A percentile compares a stretch with the other conserved stretches of the same genome.
These are phyloP conservation scores for Kodamaea sp. DNA, from an alignment of 1,139 yeast genomes.

Conservation along the genomic window DNA sequence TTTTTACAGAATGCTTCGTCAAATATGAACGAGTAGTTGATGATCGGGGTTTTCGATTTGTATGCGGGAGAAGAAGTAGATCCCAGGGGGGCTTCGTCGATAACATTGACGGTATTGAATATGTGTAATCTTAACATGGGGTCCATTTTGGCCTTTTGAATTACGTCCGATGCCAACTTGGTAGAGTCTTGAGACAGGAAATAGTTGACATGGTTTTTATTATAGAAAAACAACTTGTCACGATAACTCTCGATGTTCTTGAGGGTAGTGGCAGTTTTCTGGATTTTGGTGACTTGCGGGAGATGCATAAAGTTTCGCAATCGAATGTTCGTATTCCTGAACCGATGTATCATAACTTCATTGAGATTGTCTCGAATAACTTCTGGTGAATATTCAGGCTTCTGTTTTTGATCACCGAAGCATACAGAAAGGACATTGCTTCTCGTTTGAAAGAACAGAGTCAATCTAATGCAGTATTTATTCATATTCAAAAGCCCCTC, in stretches of 20 bases:
- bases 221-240: constrained; percentile 11
- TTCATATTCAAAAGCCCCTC: constrained; percentile 14
- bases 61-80: background rate
- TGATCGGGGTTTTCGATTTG: background rate
- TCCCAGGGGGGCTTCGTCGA: background rate
- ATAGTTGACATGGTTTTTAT: constrained; percentile 13
- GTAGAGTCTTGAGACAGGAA: constrained; percentile 8
- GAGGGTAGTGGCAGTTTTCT: constrained; percentile 6
- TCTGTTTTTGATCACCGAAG: constrained; percentile 21
- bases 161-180: constrained; percentile 4
- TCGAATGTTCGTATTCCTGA: constrained; percentile 17
- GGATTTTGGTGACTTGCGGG: constrained; percentile 16
- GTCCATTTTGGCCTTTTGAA: constrained; percentile 4
- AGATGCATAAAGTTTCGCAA: constrained; percentile 22
- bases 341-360: constrained; percentile 24
- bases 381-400: constrained; percentile 8
- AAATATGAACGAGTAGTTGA: constrained; percentile 8
- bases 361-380: constrained; percentile 14
- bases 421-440: constrained; percentile 19
- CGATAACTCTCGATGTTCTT: background rate
- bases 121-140: constrained; percentile 15
- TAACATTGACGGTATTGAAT: constrained; percentile 8
- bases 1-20: constrained; percentile 2
- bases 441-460: constrained; percentile 26
- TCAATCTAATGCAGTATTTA: constrained; percentile 21